Base-by-base conservation (phyloP, 257 asterid species). In the Scutellaria baicalensis region DNA sequence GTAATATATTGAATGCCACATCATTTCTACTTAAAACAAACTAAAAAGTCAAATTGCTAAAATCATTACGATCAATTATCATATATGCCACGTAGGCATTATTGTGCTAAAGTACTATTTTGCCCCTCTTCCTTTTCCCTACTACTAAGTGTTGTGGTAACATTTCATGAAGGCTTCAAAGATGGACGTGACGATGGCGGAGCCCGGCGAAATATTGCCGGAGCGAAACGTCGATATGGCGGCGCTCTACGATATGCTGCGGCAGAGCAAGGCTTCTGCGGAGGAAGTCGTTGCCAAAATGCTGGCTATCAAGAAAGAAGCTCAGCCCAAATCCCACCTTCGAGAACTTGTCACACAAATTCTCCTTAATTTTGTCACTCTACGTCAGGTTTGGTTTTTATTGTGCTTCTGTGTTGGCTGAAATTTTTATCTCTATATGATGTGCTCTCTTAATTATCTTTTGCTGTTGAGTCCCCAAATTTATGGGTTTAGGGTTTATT, bases 201-300 rank as follows among this genome's bases (percentile, higher is more conserved):
- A 94, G 75, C 90, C 95, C 60, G 97, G 96, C 66, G 97, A 91
- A 51, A 88, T 91, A 75, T 79, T 86, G 58, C 97, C 99, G 63
- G 99, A 94, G 73, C 86, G 93, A 73, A 82, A 78, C 69, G 79
- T 90, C 66, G 97, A 89, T 79, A 83, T 84, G 89, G 81, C 83
- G 49, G 82, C 91, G 39, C 84, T 85, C 9, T 89, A 87, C 78
- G 91, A 86, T 12, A 81, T 75, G 85, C 86, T 94, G 69, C 81
- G 75, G 11, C 72, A 69, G 82, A 70, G 93, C 85, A 91, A 88
- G 77, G 61, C 82, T 50, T 87, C 99, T 4, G 78, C 88, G 4
- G 97, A 88, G 75, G 97, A 85, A 66, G 84, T 86, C 62, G 93
- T 91, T 12, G 75, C 93, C 59, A 83, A 82, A 72, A 89, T 94